A percentile compares a stretch with the other conserved stretches of the same genome.
phyloP scores from a whole-genome alignment of 2,329 filamentous ascomycete genomes.

The Ceratocystis cubensis region DNA sequence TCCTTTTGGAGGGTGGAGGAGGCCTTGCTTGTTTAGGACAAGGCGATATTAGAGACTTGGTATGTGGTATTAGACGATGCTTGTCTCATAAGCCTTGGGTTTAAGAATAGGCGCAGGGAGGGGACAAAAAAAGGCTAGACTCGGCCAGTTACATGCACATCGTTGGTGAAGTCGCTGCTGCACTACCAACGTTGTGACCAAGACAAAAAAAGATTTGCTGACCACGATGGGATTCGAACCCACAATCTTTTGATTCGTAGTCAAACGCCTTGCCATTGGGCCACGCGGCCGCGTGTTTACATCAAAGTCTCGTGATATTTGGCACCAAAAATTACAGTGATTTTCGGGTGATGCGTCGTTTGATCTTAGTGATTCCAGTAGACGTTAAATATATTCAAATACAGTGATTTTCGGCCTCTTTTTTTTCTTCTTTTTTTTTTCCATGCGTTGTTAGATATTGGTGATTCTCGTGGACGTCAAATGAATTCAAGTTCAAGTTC shows the following conservation, averaged over 20 bases:
- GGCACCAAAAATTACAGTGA: too few relatives aligned
- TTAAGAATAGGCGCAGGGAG: neutral
- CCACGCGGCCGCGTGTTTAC: constrained; percentile 14
- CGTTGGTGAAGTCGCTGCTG: neutral
- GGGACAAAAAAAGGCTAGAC: neutral
- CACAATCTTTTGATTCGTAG: constrained; percentile 20
- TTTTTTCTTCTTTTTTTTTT: neutral
- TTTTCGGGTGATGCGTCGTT: too few relatives aligned
- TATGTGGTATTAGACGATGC: neutral
- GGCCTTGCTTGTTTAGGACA: neutral
- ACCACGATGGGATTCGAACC: constrained; percentile 19
- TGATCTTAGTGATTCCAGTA: too few relatives aligned
- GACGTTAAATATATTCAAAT: too few relatives aligned
- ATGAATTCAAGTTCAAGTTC: too few relatives aligned
- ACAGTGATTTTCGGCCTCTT: neutral
- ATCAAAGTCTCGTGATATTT: too few relatives aligned
- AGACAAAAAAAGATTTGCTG: neutral
- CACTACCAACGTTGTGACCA: neutral
- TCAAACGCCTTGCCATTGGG: constrained; percentile 20
- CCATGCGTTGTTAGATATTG: too few relatives aligned
- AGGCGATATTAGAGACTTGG: neutral
- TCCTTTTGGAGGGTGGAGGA: neutral
- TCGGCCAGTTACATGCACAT: neutral
- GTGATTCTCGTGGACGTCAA: too few relatives aligned
- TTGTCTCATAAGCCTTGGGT: neutral